A percentile compares a stretch with the other conserved stretches of the same genome.
Conservation (phyloP, 2,329 filamentous ascomycete species). For the Hypoxylon sp. region DNA sequence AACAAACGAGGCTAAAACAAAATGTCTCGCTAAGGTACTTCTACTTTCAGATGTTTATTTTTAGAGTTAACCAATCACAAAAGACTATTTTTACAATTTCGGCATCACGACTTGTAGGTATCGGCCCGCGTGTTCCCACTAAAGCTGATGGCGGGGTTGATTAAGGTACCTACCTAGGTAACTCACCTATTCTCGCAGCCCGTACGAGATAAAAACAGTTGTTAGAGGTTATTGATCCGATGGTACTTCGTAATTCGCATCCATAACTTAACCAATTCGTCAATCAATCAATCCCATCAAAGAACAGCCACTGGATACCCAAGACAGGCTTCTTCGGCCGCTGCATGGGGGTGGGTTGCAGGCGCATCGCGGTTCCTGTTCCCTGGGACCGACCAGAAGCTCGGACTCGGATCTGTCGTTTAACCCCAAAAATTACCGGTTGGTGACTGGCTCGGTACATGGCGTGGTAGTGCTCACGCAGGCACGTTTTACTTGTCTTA, state of each 20-base stretch:
- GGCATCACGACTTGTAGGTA: constrained; percentile 13
- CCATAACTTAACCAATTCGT: no score
- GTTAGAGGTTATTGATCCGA: no score
- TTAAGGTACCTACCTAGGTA: no score
- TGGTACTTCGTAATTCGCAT: no score
- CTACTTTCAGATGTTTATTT: constrained; percentile 9
- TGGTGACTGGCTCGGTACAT: constrained; percentile 31
- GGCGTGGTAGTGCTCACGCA: constrained; percentile 31
- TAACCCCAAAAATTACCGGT: no score
- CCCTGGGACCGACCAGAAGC: constrained; percentile 28
- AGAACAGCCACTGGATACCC: no score
- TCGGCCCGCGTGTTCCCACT: constrained; percentile 20
- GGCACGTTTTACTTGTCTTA: constrained; percentile 30
- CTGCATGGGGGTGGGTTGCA: constrained; percentile 15
- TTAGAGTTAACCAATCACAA: constrained; percentile 23
- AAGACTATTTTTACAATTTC: constrained; percentile 1
- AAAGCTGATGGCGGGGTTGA: constrained; percentile 23
- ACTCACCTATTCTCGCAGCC: no score
- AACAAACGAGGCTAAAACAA: neutral
- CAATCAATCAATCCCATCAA: no score
- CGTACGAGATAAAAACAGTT: no score
- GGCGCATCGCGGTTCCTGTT: constrained; percentile 28
- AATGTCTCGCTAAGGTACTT: constrained; percentile 1
- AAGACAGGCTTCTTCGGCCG: no score
- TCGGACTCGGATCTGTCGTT: constrained; percentile 28